Percentiles rank a stretch among this genome's conserved stretches.
Evolutionary conservation across 2,329 filamentous ascomycete genomes (phyloP).

Genomic region (Alternaria dauci): DNA sequence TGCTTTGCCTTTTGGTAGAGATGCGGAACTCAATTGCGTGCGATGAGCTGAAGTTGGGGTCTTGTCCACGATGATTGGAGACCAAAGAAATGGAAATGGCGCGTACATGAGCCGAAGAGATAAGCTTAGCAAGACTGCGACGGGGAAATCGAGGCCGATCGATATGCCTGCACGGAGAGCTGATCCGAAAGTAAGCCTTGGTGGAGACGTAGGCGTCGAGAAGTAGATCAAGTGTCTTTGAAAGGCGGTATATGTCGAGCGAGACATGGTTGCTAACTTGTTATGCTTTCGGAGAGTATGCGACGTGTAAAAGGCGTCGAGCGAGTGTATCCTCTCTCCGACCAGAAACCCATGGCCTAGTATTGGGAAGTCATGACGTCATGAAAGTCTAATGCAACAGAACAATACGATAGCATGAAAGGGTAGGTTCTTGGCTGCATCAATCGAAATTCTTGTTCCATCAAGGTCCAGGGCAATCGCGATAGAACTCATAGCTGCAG

Average conservation of each 20-base stretch:
- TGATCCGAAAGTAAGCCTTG: conserved; percentile 30
- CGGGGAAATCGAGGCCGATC: conserved; percentile 32
- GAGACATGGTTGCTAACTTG: conserved; percentile 13
- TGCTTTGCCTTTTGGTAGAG: conserved; percentile 16
- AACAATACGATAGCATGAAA: not conserved
- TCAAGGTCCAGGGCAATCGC: not conserved
- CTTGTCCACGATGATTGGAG: conserved; percentile 25
- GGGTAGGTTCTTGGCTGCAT: not conserved
- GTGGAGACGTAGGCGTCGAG: conserved; percentile 29
- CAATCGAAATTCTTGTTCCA: not conserved
- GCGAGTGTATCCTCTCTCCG: not conserved
- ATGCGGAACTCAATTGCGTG: conserved; percentile 23
- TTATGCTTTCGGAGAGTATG: not conserved
- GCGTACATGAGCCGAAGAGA: conserved; percentile 31
- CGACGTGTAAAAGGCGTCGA: not conserved
- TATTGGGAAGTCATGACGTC: conserved; percentile 10
- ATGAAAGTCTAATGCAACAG: not conserved
- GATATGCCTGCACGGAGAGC: conserved; percentile 26
- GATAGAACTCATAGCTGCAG: not conserved
- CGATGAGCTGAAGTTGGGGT: conserved; percentile 28
- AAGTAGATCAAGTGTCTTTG: conserved; percentile 35
- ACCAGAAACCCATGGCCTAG: not conserved
- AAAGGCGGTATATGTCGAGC: conserved; percentile 28
- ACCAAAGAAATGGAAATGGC: conserved; percentile 26
- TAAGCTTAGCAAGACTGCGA: conserved; percentile 29